phyloP scores from a whole-genome alignment of 371 early-diverging fungal genomes.

The Zancudomyces culisetae region DNA sequence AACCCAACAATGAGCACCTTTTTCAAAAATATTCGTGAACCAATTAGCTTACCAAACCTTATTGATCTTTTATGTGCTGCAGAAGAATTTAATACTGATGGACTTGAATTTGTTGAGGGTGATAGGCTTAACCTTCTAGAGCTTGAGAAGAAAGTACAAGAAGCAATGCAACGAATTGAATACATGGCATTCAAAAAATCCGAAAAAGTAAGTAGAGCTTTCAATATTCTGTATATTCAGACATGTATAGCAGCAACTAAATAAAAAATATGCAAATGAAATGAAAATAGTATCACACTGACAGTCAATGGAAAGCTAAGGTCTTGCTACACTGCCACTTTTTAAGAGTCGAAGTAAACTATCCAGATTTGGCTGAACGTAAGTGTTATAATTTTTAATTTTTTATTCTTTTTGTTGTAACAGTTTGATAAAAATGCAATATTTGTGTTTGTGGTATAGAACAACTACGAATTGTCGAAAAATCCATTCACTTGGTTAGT shows the following conservation, averaged over 20 bases:
- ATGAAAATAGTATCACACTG: slow-evolving; percentile 14
- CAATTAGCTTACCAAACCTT: slow-evolving; percentile 31
- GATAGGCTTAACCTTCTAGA: slow-evolving; percentile 32
- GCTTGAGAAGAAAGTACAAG: slow-evolving; percentile 31
- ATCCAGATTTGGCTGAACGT: slow-evolving; percentile 34
- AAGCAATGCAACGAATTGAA: slow-evolving; percentile 23
- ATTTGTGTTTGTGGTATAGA: too few species aligned
- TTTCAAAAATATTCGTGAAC: slow-evolving; percentile 74
- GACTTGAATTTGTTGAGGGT: slow-evolving; percentile 21
- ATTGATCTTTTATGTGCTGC: slow-evolving; percentile 47
- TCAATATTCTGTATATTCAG: too few species aligned
- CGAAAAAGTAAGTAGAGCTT: slow-evolving; percentile 12
- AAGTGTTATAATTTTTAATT: too few species aligned
- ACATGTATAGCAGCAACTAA: too few species aligned
- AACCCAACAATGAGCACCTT: slow-evolving; percentile 74
- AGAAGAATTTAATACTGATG: slow-evolving; percentile 46
- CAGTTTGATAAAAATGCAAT: too few species aligned
- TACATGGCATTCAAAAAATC: slow-evolving; percentile 17
- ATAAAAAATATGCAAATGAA: too few species aligned
- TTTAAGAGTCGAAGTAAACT: slow-evolving; percentile 40
- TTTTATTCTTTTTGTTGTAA: too few species aligned
- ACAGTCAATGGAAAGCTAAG: slow-evolving; percentile 42
- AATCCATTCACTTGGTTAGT: slow-evolving; percentile 43
- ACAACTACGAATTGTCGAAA: slow-evolving; percentile 50
- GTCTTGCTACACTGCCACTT: slow-evolving; percentile 73